Percentiles rank a stretch among this genome's conserved stretches.
These are phyloP conservation scores for Mentha longifolia DNA, from an alignment of 257 asterid genomes.

Conservation along the genomic window DNA sequence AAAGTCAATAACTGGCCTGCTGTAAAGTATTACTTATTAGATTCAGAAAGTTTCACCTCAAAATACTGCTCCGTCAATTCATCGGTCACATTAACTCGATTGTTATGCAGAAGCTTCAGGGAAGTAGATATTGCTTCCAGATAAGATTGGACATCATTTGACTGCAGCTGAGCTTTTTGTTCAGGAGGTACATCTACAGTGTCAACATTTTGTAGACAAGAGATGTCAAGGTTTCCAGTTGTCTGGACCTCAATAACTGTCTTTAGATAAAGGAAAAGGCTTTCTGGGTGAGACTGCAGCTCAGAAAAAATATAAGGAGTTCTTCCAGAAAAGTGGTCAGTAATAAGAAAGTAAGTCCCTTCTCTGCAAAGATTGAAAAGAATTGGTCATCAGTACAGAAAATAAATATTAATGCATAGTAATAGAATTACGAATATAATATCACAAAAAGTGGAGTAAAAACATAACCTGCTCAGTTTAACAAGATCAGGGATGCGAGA, in stretches of 20 bases:
- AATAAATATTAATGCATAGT: conserved; percentile 21
- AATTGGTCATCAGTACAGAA: conserved; percentile 32
- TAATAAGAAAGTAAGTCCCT: conserved; percentile 68
- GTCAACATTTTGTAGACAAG: conserved; percentile 50
- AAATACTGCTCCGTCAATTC: conserved; percentile 85
- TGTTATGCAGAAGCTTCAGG: conserved; percentile 58
- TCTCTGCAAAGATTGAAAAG: conserved; percentile 58
- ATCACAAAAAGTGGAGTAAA: background rate
- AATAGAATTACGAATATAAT: conserved; percentile 25
- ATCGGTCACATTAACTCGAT: conserved; percentile 72
- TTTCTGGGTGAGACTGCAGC: conserved; percentile 76
- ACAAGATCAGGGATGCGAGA: conserved; percentile 74
- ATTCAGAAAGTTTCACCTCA: conserved; percentile 65
- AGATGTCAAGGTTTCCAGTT: conserved; percentile 69
- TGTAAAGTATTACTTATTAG: conserved; percentile 13
- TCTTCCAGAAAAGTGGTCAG: conserved; percentile 63
- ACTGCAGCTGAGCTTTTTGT: conserved; percentile 58
- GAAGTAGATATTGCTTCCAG: conserved; percentile 59
- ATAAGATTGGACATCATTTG: conserved; percentile 62
- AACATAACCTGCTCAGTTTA: conserved; percentile 74
- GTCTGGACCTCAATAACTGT: conserved; percentile 80
- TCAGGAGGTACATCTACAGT: conserved; percentile 43
- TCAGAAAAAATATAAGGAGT: conserved; percentile 59
- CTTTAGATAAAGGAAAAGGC: conserved; percentile 88
- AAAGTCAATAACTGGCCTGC: conserved; percentile 18